Base-by-base conservation (phyloP, 2,329 filamentous ascomycete species). In the Karstenula rhodostoma region DNA sequence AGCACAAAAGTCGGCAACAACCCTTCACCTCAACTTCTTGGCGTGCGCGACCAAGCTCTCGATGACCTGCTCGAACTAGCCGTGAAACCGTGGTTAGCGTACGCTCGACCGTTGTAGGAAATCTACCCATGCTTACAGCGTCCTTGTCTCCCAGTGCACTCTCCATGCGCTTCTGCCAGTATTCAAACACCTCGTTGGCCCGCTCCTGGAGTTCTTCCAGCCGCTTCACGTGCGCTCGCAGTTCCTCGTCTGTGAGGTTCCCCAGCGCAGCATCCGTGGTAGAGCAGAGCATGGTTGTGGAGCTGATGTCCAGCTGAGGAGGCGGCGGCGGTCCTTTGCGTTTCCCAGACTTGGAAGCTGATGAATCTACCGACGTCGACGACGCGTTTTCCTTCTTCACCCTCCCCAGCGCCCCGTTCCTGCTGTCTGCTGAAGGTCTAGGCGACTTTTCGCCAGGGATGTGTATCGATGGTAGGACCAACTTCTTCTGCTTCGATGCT, bases 401-500 rank as follows among this genome's bases (percentile, higher is more conserved):
- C 2, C 79, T 73, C 2, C 70, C 70, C 1, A 78, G 66, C 1
- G 76, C 74, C 9, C 65, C 78, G 60, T 67, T 78, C 33, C 77
- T 77, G 56, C 69, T 75, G 59, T 81, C 78, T 4, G 77, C 76
- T 0, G 76, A 78, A 0, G 70, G 72, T 44, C 76, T 68, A 3
- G 76, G 76, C 1, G 76, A 77, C n/a, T 75, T 72, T 15, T 77
- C 75, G 40, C 35, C 74, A 0, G 74, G 67, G 29, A 77, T 73
- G 61, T 76, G 71, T 50, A 95, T 89, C 6, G 94, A 97, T 0
- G 95, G 95, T 1, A 99, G 85, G 4, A 99, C 86, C 19, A 99
- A 89, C 76, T 98, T 98, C 85, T 98, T 98, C 77, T 99, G 95
- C 79, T 98, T 98, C 13, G 92, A 96, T 0, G 94, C 94, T 0